Evolutionary conservation across 208 protist species (phyloP), one percentile per base, ranked within the genome.

Genomic region (Leishmania guyanensis): DNA sequence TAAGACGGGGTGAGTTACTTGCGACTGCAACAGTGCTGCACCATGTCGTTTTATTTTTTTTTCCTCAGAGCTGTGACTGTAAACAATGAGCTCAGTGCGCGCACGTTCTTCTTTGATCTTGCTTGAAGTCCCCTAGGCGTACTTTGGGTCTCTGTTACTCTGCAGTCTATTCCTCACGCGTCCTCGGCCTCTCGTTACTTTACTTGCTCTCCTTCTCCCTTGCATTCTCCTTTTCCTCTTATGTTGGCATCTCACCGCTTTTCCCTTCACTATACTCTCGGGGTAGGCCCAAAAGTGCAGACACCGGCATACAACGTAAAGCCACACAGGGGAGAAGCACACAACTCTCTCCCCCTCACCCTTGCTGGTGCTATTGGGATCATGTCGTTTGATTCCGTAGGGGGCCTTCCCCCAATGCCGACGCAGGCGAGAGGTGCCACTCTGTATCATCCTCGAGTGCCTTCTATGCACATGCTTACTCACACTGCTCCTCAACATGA

Each of bases 361-460:
- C 46, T 68, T 22, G 17, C 26, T 0, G 17, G 9, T 36, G 6
- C 0, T 50, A 39, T 10, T 58, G 17, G 36, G 29, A 50, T 36
- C 60, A 85, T 85, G 82, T 77, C 82, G 43, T 85, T 81, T 74
- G 60, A 81, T 29, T 71, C 77, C 0, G 46, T 85, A 3, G 77
- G 77, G 26, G 82, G 82, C 1, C 60, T 85, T 33, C 78, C 82
- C 17, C 58, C 76, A 9, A 69, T 88, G 73, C 74, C 81, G 5
- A 82, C 69, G 36, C 81, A 86, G n/a, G 12, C 39, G 26, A 36
- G 50, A 3, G 58, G 62, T 14, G 71, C 75, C 26, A 79, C 81
- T 1, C n/a, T 85, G 26, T 86, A 88, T 72, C 22, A 80, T 43
- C 84, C 84, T 4, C 58, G 71, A 53, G 79, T 78, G 50, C 43